Evolutionary conservation across 2,329 filamentous ascomycete species (phyloP), one percentile per base, ranked within the genome.

Genomic region (Huntiella omanensis): DNA sequence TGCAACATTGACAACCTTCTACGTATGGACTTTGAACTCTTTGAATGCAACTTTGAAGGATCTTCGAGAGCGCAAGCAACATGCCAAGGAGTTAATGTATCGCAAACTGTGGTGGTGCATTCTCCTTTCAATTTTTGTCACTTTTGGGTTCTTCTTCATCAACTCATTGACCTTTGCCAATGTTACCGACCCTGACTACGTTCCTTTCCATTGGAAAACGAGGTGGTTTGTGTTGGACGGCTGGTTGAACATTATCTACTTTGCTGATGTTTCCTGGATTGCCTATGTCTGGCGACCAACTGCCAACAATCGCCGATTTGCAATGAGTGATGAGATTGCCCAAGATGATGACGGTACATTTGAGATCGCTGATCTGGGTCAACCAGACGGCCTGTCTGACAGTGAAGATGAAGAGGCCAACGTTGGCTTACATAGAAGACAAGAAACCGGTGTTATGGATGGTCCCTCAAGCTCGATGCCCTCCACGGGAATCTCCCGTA

Each of bases 61-160:
- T 56, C 72, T 98, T n/a, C 73, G 82, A 47, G 84, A 94, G 57
- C 80, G 91, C 53, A 95, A 94, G 64, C 91, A 98, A 64, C 80
- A 83, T 55, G 80, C 81, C 55, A 98, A 98, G 60, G 85, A 87
- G 41, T 63, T 75, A 62, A 98, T 98, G 92, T 98, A 96, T 65
- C 87, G 83, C 65, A 93, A 92, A 61, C 75, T 98, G 11, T 98
- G 92, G 87, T 98, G 87, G 87, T 88, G 85, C 60, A 94, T 98
- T 50, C 70, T 98, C 40, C 69, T 75, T 52, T 93, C 83, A 59
- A 93, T 98, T 58, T 66, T 96, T 42, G 84, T 96, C 55, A 95
- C 96, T 55, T 98, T 98, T 55, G 86, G 72, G 48, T 98, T 98
- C 67, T 95, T 98, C 70, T 96, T 98, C 68, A 79, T 96, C 68